Percentiles rank a stretch among this genome's conserved stretches.
These are phyloP conservation scores for Eutypa lata DNA, from an alignment of 2,329 filamentous ascomycete species.

Conservation along the genomic window DNA sequence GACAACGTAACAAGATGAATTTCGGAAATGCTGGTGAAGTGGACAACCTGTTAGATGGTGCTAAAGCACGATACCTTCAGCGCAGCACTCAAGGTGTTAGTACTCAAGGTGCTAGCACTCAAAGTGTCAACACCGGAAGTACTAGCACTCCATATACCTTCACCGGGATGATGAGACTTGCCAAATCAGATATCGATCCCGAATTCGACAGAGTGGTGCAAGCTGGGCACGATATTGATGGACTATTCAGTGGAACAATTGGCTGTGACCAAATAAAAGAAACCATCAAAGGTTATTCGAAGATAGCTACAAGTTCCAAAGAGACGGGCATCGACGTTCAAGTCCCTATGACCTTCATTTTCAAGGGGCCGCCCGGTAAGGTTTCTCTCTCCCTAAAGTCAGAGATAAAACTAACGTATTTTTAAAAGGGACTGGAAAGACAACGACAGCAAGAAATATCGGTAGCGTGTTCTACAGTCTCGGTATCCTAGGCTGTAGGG, in stretches of 20 bases:
- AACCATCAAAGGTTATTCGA: conserved; percentile 48
- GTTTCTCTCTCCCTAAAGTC: too few species aligned
- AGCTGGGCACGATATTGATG: conserved; percentile 37
- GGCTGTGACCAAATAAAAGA: conserved; percentile 46
- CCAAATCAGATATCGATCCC: conserved; percentile 47
- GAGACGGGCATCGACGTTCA: conserved; percentile 43
- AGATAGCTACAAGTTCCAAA: conserved; percentile 42
- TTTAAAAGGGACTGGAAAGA: conserved; percentile 51
- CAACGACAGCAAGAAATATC: conserved; percentile 68
- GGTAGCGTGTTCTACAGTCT: conserved; percentile 74
- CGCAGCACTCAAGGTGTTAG: too few species aligned
- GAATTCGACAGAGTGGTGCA: conserved; percentile 45
- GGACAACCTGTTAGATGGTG: conserved; percentile 61
- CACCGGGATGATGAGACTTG: conserved; percentile 8
- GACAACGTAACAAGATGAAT: conserved; percentile 59
- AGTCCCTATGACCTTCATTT: conserved; percentile 56
- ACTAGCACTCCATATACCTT: not conserved
- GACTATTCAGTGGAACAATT: conserved; percentile 47
- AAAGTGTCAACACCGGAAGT: not conserved
- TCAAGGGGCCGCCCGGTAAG: conserved; percentile 55
- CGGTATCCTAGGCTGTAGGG: conserved; percentile 58
- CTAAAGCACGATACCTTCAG: conserved; percentile 39
- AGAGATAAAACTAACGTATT: too few species aligned
- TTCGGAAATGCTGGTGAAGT: conserved; percentile 75
- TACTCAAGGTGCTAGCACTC: too few species aligned